Evolutionary conservation across 176 grass and related monocot species (phyloP).

Genomic region (Juncus inflexus): DNA sequence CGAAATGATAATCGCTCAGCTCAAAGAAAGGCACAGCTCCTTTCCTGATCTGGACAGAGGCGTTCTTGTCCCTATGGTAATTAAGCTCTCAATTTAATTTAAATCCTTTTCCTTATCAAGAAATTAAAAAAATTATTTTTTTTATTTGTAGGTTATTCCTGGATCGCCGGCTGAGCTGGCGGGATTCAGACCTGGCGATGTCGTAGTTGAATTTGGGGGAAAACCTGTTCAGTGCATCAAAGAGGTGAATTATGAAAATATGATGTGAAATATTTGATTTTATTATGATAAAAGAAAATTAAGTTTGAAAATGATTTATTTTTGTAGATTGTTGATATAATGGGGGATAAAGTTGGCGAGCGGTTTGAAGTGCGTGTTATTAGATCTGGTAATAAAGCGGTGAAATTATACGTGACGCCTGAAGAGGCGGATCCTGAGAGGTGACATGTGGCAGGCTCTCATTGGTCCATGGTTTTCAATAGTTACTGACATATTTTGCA

Average conservation of each 20-base stretch:
- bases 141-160: slow-evolving; percentile 56
- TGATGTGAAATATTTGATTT: not conserved
- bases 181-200: slow-evolving; percentile 70
- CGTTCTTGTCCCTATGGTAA: slow-evolving; percentile 79
- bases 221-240: slow-evolving; percentile 52
- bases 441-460: slow-evolving; percentile 21
- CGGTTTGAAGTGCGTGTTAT: slow-evolving; percentile 55
- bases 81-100: not conserved
- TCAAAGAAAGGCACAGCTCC: slow-evolving; percentile 63
- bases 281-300: not conserved
- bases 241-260: slow-evolving; percentile 41
- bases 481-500: slow-evolving; percentile 7
- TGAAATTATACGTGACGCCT: slow-evolving; percentile 55
- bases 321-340: slow-evolving; percentile 66
- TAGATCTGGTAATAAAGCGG: slow-evolving; percentile 33
- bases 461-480: not conserved
- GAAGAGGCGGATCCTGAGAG: slow-evolving; percentile 53
- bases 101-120: not conserved
- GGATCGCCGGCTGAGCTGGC: slow-evolving; percentile 66
- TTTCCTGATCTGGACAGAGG: slow-evolving; percentile 73
- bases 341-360: slow-evolving; percentile 60
- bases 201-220: slow-evolving; percentile 63
- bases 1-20: slow-evolving; percentile 54
- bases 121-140: not conserved
- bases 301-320: not conserved